A percentile compares a stretch with the other conserved stretches of the same genome.
Conservation (phyloP, 306 rosid genomes). For the Dalbergia oliveri region DNA sequence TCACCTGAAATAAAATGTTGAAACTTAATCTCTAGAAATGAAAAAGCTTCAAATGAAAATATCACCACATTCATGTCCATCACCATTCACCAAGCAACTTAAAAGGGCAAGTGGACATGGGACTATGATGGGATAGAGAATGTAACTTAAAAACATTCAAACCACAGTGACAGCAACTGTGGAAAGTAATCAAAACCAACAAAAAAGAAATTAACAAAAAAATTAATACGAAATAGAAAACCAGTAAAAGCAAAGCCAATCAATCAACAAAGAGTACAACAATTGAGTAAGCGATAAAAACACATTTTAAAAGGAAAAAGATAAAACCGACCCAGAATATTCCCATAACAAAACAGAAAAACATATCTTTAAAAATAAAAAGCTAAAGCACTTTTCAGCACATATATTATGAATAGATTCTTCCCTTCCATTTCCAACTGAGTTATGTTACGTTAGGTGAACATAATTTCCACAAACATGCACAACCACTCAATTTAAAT, state of each 20-base stretch:
- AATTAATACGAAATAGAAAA: not conserved
- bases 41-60: slow-evolving; percentile 13
- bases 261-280: not conserved
- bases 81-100: not conserved
- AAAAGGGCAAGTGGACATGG: not conserved
- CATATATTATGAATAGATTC: too few species aligned
- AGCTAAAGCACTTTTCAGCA: too few species aligned
- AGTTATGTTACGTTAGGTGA: too few species aligned
- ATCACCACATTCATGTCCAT: not conserved
- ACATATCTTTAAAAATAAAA: not conserved
- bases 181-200: not conserved
- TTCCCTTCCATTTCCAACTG: too few species aligned
- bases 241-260: not conserved
- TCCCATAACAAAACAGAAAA: not conserved
- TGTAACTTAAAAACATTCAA: not conserved
- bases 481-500: too few species aligned
- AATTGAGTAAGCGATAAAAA: not conserved
- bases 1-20: slow-evolving; percentile 65
- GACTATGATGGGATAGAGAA: not conserved
- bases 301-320: not conserved
- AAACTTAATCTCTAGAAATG: not conserved
- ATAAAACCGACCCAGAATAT: not conserved
- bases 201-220: not conserved
- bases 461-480: too few species aligned
- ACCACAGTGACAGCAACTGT: not conserved